A percentile compares a stretch with the other conserved stretches of the same genome.
Conservation (phyloP, 306 rosid genomes). For the Crotalaria pallida region DNA sequence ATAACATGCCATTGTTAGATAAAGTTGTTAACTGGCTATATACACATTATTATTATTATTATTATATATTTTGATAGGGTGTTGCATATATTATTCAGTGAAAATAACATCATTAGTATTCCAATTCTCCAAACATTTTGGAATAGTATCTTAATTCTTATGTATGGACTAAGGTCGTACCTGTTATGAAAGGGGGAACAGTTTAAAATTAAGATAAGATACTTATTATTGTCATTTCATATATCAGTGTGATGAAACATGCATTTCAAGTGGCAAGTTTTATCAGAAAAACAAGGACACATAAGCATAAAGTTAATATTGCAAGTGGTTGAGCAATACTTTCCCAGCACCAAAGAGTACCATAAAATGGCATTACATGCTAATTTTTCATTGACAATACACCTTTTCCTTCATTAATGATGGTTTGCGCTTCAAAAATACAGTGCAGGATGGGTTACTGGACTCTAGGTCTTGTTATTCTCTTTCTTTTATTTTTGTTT, state of each 20-base stretch:
- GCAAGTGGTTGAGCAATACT: not conserved
- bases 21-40: not conserved
- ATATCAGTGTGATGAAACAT: not conserved
- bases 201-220: not conserved
- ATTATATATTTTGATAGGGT: not conserved
- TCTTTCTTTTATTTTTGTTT: not conserved
- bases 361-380: not conserved
- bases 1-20: not conserved
- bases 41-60: not conserved
- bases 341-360: not conserved
- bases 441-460: not conserved
- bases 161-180: not conserved
- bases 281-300: not conserved
- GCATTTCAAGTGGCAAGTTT: not conserved
- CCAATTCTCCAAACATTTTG: not conserved
- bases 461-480: not conserved
- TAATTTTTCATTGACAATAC: slow-evolving; percentile 6
- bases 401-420: slow-evolving; percentile 2
- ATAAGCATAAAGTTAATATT: not conserved
- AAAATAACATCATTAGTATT: not conserved
- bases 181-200: not conserved
- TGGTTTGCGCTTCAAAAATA: slow-evolving; percentile 16
- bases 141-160: not conserved
- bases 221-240: not conserved
- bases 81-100: not conserved